Evolutionary conservation across 225 moss, liverwort and hornwort genomes (phyloP).

Genomic region (Thuidium tamariscinum): DNA sequence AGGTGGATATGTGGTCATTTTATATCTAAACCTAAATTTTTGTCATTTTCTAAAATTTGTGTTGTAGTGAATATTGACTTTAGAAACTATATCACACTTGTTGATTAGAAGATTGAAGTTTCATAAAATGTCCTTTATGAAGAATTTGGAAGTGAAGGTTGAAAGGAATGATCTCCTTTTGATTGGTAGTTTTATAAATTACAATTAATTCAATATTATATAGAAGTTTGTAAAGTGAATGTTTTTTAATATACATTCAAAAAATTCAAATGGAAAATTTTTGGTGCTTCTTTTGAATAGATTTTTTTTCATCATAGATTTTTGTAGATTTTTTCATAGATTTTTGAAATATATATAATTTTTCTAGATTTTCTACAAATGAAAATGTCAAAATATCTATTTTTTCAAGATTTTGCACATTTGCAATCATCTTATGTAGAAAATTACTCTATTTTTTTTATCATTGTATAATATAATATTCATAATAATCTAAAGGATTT

Average conservation of each 20-base stretch:
- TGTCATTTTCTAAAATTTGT: too few species aligned
- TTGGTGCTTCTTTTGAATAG: too few species aligned
- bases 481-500: accelerated
- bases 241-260: accelerated
- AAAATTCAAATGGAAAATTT: not conserved
- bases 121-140: not conserved
- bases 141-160: not conserved
- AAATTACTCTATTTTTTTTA: too few species aligned
- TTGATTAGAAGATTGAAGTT: not conserved
- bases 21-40: not conserved
- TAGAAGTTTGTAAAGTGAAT: accelerated
- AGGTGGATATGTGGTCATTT: not conserved
- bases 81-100: too few species aligned
- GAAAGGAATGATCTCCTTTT: not conserved
- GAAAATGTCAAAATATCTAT: not conserved
- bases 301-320: too few species aligned
- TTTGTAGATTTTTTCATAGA: not conserved
- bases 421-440: not conserved
- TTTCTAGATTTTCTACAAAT: not conserved
- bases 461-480: accelerated
- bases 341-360: not conserved
- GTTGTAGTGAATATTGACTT: not conserved
- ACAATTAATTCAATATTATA: not conserved
- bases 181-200: not conserved
- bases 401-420: not conserved